Conservation (phyloP, 352 stramenopile genomes). For the Pythium vanterpoolii region DNA sequence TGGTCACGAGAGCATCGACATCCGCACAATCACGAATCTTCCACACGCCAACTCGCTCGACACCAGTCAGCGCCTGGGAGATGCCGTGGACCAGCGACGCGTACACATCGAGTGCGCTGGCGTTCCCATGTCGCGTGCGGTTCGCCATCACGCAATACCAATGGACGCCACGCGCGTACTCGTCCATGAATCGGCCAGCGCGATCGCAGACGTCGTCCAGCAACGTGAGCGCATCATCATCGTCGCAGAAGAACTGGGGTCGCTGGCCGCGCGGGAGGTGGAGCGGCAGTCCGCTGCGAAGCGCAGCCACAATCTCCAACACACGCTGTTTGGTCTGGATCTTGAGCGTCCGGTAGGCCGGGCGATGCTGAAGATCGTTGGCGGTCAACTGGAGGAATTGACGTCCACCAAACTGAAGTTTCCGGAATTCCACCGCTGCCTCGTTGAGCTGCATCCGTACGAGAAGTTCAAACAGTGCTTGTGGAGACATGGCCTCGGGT, state of each 20-base stretch:
- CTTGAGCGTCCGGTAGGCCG: conserved; percentile 47
- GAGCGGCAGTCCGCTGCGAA: conserved; percentile 38
- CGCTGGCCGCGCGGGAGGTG: conserved; percentile 32
- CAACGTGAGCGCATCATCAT: conserved; percentile 51
- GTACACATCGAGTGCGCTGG: conserved; percentile 56
- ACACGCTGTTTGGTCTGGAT: conserved; percentile 50
- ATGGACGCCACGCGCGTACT: conserved; percentile 40
- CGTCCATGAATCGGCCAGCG: conserved; percentile 40
- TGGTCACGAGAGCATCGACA: conserved; percentile 52
- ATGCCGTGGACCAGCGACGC: conserved; percentile 42
- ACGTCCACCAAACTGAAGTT: conserved; percentile 35
- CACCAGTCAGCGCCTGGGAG: conserved; percentile 32
- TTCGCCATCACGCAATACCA: conserved; percentile 48
- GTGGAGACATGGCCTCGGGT: conserved; percentile 55
- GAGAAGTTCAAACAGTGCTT: conserved; percentile 47
- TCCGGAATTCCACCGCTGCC: conserved; percentile 40
- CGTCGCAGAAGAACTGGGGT: conserved; percentile 41
- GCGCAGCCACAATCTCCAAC: conserved; percentile 43
- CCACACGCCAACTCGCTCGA: conserved; percentile 56
- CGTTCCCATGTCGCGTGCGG: conserved; percentile 32
- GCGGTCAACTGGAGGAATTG: conserved; percentile 46
- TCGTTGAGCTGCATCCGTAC: conserved; percentile 48
- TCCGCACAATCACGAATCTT: conserved; percentile 33
- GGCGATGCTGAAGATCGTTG: conserved; percentile 50
- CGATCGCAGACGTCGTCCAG: conserved; percentile 37